A percentile compares a stretch with the other conserved stretches of the same genome.
Conservation (phyloP, 441 rosid species). For the Manihot esculenta region DNA sequence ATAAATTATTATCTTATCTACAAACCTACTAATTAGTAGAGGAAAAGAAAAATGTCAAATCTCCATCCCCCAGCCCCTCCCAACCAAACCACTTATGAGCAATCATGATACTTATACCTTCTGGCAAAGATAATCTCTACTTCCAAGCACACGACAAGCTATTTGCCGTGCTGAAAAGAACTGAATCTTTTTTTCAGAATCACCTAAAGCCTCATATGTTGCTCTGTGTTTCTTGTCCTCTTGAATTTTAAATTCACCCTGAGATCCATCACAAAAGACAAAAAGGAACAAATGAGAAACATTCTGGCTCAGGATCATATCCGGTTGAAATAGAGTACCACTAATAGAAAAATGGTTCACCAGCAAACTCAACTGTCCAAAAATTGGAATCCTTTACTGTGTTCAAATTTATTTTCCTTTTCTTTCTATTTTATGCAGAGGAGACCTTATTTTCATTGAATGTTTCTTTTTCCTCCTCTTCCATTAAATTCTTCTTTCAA, state of each 20-base stretch:
- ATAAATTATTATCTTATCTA: too few relatives aligned
- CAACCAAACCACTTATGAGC: background rate
- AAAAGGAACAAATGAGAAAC: slow-evolving; percentile 5
- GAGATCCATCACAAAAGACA: slow-evolving; percentile 12
- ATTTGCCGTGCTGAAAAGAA: slow-evolving; percentile 87
- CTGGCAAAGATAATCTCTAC: slow-evolving; percentile 82
- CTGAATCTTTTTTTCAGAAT: slow-evolving; percentile 69
- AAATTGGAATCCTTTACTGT: too few relatives aligned
- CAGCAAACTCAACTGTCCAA: too few relatives aligned
- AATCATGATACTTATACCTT: slow-evolving; percentile 44
- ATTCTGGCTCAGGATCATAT: background rate
- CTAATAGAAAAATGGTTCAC: too few relatives aligned
- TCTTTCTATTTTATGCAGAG: too few relatives aligned
- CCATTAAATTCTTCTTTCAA: background rate
- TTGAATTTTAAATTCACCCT: slow-evolving; percentile 66
- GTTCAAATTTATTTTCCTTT: too few relatives aligned
- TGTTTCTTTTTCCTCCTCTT: too few relatives aligned
- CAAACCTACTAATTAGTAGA: background rate
- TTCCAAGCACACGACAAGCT: slow-evolving; percentile 85
- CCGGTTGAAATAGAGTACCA: background rate
- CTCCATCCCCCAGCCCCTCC: too few relatives aligned
- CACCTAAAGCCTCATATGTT: slow-evolving; percentile 64
- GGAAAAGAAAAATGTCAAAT: background rate
- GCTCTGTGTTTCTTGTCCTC: slow-evolving; percentile 95
- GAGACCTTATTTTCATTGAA: too few relatives aligned